These are phyloP conservation scores for Medicago lupulina DNA, from an alignment of 306 rosid genomes.

Conservation along the genomic window DNA sequence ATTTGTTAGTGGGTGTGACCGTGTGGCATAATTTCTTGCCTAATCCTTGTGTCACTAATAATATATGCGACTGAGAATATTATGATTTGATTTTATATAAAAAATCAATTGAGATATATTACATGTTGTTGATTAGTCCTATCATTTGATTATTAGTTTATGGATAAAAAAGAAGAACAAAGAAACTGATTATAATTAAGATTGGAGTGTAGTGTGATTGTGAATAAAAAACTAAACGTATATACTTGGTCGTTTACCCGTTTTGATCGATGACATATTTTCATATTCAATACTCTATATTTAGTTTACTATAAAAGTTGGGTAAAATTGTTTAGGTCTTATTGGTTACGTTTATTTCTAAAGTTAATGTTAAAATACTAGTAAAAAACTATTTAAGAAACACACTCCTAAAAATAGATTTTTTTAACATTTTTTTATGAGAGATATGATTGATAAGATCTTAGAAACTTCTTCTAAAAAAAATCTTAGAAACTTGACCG, in stretches of 20 bases:
- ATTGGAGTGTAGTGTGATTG: conserved; percentile 13
- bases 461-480: no score
- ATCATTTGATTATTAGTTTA: conserved; percentile 15
- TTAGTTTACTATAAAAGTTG: background rate
- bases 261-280: background rate
- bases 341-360: background rate
- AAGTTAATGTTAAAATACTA: background rate
- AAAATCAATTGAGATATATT: conserved; percentile 8
- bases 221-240: background rate
- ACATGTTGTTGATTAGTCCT: conserved; percentile 29
- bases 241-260: conserved; percentile 8
- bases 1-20: conserved; percentile 10
- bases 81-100: background rate
- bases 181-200: background rate
- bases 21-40: conserved; percentile 16
- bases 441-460: no score
- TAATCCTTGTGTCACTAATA: background rate
- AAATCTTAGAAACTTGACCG: no score
- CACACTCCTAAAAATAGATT: no score
- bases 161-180: background rate
- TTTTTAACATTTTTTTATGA: no score
- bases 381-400: background rate
- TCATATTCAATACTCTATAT: background rate
- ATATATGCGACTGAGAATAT: conserved; percentile 10
- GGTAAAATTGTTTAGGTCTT: background rate